phyloP scores from a whole-genome alignment of 140 eudicot genomes.

The Senecio squalidus region DNA sequence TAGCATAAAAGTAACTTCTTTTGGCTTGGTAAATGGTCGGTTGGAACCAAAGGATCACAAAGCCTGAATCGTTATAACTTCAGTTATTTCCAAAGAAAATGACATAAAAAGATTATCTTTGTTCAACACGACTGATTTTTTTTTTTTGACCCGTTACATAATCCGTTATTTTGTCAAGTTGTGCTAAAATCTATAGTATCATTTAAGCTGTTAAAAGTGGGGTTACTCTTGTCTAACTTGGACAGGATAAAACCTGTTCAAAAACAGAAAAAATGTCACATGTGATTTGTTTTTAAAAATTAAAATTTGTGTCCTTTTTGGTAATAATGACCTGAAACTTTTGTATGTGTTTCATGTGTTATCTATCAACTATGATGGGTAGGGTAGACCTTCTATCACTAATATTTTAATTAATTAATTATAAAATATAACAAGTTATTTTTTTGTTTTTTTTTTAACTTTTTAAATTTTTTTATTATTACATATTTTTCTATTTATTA shows the following conservation, averaged over 20 bases:
- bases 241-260: conserved; percentile 3
- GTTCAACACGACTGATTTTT: too few relatives aligned
- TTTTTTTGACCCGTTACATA: too few relatives aligned
- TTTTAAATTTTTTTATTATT: too few relatives aligned
- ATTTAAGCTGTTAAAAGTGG: conserved; percentile 15
- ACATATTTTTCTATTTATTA: too few relatives aligned
- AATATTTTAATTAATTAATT: too few relatives aligned
- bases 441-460: not conserved
- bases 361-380: not conserved
- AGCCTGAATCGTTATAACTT: too few relatives aligned
- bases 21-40: too few relatives aligned
- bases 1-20: too few relatives aligned
- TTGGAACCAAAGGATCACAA: too few relatives aligned
- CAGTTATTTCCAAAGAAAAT: too few relatives aligned
- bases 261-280: conserved; percentile 19
- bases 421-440: not conserved
- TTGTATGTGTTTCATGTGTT: conserved; percentile 25
- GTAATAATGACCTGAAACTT: conserved; percentile 23
- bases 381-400: not conserved
- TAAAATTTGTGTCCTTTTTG: conserved; percentile 13
- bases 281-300: conserved; percentile 22
- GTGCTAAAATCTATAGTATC: too few relatives aligned
- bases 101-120: too few relatives aligned
- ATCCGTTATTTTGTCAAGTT: not conserved
- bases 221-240: conserved; percentile 11